A percentile compares a stretch with the other conserved stretches of the same genome.
phyloP scores from a whole-genome alignment of 305 asterid genomes.

The Rubia balearica region DNA sequence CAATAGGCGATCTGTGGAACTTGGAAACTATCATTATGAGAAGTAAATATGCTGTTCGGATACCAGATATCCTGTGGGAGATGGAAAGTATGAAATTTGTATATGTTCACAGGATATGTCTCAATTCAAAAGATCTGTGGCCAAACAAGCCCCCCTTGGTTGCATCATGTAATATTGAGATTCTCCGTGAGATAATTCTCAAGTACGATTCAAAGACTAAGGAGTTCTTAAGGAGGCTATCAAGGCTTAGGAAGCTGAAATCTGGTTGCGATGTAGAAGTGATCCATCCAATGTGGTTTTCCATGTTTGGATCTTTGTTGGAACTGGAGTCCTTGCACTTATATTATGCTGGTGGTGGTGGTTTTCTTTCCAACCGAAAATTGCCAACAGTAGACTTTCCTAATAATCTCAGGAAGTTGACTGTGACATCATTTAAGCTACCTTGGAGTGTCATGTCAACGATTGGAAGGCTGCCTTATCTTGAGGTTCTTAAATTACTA shows the following conservation, averaged over 20 bases:
- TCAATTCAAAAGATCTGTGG: not conserved
- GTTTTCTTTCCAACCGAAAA: not conserved
- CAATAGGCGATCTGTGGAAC: not conserved
- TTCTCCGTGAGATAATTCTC: not conserved
- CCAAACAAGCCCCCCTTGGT: not conserved
- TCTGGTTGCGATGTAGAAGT: not conserved
- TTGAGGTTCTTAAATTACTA: not conserved
- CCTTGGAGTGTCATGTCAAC: slow-evolving; percentile 5
- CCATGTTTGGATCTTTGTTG: not conserved
- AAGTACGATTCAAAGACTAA: not conserved
- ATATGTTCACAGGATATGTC: not conserved
- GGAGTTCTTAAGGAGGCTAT: not conserved
- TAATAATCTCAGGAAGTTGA: not conserved
- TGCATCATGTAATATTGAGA: not conserved
- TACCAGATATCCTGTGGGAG: not conserved
- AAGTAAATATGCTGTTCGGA: not conserved
- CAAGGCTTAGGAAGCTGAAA: not conserved
- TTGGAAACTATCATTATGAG: not conserved
- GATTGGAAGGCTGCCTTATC: not conserved
- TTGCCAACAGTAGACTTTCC: not conserved
- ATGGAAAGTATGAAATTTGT: not conserved
- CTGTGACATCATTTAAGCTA: not conserved
- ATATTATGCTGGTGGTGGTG: not conserved
- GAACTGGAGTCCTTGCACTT: not conserved
- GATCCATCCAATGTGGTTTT: not conserved